A percentile compares a stretch with the other conserved stretches of the same genome.
These are phyloP conservation scores for Flammula alnicola DNA, from an alignment of 1,284 basidiomycete species.

Conservation along the genomic window DNA sequence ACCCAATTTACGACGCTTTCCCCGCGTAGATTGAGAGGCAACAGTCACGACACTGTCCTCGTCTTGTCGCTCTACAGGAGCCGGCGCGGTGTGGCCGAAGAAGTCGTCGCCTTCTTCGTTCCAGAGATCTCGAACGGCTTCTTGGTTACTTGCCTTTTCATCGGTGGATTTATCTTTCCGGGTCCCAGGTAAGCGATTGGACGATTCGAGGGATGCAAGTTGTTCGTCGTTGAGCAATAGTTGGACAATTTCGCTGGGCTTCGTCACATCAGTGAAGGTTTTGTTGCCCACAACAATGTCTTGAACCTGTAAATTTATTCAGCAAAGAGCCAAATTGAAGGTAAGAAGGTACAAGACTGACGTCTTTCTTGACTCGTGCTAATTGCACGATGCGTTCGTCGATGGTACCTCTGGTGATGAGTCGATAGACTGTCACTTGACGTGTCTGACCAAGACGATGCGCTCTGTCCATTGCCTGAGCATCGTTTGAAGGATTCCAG, in stretches of 20 bases:
- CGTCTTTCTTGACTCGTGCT: constrained; percentile 95
- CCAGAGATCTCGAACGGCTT: constrained; percentile 71
- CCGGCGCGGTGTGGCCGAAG: constrained; percentile 58
- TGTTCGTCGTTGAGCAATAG: constrained; percentile 96
- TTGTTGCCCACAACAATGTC: constrained; percentile 99
- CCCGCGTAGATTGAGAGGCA: constrained; percentile 35
- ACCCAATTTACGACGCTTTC: constrained; percentile 49
- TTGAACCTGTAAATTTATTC: constrained; percentile 72
- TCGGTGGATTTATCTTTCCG: constrained; percentile 40
- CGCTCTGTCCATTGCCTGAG: constrained; percentile 99
- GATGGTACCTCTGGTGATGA: constrained; percentile 97
- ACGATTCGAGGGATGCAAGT: constrained; percentile 62
- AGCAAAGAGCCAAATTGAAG: constrained; percentile 8
- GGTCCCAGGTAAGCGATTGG: constrained; percentile 37
- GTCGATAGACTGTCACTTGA: constrained; percentile 97
- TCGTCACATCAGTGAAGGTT: constrained; percentile 89
- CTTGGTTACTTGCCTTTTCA: constrained; percentile 35
- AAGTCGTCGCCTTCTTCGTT: constrained; percentile 85
- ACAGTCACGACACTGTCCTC: constrained; percentile 42
- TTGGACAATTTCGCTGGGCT: constrained; percentile 97
- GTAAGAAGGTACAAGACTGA: constrained; percentile 42
- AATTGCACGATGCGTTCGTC: constrained; percentile 98
- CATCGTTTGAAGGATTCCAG: constrained; percentile 99
- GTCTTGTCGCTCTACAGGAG: constrained; percentile 34
- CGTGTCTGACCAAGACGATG: constrained; percentile 98